Percentiles rank a stretch among this genome's conserved stretches.
phyloP scores from a whole-genome alignment of 2,329 filamentous ascomycete genomes.

The Paecilomyces sp. region DNA sequence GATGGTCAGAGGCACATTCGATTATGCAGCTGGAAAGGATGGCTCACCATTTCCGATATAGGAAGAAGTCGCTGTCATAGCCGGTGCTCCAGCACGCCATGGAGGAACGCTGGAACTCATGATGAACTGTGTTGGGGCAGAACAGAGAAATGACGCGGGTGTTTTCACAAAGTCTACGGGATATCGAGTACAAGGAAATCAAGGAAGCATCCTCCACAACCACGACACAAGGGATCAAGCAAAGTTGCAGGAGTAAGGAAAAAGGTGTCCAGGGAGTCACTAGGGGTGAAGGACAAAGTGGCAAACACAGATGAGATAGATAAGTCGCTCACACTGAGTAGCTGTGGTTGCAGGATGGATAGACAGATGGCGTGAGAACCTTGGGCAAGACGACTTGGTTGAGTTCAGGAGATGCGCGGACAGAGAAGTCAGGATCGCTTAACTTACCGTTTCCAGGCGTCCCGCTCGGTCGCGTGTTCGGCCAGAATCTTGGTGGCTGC shows the following conservation, averaged over 20 bases:
- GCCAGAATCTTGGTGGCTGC: not conserved
- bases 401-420: not conserved
- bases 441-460: slow-evolving; percentile 6
- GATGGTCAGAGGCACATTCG: not conserved
- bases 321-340: not conserved
- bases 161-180: slow-evolving; percentile 1
- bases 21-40: not conserved
- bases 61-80: slow-evolving; percentile 17
- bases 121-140: slow-evolving; percentile 8
- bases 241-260: not conserved
- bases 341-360: not conserved
- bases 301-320: not conserved
- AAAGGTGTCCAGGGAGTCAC: not conserved
- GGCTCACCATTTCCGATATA: slow-evolving; percentile 27
- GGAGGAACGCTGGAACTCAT: slow-evolving; percentile 35
- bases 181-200: not conserved
- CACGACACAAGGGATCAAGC: not conserved
- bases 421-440: slow-evolving; percentile 10
- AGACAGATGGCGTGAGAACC: not conserved
- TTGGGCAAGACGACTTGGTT: not conserved
- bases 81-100: slow-evolving; percentile 28
- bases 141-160: slow-evolving; percentile 1
- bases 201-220: not conserved
- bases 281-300: not conserved
- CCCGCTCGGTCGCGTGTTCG: not conserved